A percentile compares a stretch with the other conserved stretches of the same genome.
Conservation (phyloP, 1,284 basidiomycete genomes). For the Psilocybe mexicana region DNA sequence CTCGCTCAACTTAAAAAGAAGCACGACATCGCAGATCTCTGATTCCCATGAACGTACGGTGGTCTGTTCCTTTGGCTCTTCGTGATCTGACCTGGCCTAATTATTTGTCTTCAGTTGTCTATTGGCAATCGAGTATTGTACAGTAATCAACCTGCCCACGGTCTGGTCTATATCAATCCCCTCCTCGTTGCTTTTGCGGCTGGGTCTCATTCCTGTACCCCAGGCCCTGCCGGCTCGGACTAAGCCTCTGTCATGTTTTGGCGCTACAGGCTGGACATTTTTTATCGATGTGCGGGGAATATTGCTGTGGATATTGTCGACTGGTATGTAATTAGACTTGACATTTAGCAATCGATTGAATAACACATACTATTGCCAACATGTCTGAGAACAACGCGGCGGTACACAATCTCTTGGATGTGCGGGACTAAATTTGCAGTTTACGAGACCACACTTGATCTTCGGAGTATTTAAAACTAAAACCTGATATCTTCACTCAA, state of each 20-base stretch:
- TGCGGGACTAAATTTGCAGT: constrained; percentile 65
- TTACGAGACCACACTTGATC: constrained; percentile 62
- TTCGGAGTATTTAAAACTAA: constrained; percentile 28
- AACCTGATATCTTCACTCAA: neutral
- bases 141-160: constrained; percentile 1
- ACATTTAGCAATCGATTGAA: constrained; percentile 7
- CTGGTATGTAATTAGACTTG: constrained; percentile 37
- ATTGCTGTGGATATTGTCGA: constrained; percentile 68
- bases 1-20: constrained; percentile 85
- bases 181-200: constrained; percentile 12
- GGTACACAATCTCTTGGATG: constrained; percentile 54
- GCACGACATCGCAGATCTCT: constrained; percentile 78
- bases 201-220: constrained; percentile 17
- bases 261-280: constrained; percentile 41
- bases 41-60: constrained; percentile 27
- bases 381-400: constrained; percentile 53
- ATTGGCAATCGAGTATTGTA: neutral
- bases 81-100: too few species aligned
- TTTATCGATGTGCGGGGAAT: constrained; percentile 54
- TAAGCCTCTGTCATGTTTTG: constrained; percentile 10
- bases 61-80: neutral
- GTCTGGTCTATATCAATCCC: constrained; percentile 10
- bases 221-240: neutral
- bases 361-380: constrained; percentile 71
- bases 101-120: too few species aligned